Evolutionary conservation across 2,329 filamentous ascomycete genomes (phyloP).

Genomic region (Fusarium sp.): DNA sequence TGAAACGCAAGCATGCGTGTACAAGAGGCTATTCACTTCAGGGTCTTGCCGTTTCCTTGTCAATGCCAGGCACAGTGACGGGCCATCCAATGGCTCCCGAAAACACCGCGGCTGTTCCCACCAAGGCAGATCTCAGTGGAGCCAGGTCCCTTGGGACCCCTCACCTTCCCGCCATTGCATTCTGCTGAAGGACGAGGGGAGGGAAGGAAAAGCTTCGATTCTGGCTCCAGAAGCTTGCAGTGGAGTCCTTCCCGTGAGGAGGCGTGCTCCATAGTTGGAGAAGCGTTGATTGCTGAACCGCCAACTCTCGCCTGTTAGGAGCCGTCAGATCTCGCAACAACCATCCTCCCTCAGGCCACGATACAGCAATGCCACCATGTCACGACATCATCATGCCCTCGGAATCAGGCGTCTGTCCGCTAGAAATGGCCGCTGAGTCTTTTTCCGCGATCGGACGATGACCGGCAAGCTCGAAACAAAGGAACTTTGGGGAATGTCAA

Average conservation of each 20-base stretch:
- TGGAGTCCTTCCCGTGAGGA: constrained; percentile 51
- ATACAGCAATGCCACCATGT: constrained; percentile 1
- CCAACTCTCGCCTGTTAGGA: constrained; percentile 43
- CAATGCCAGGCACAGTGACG: constrained; percentile 39
- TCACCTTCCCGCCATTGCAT: constrained; percentile 50
- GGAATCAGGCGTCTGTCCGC: constrained; percentile 18
- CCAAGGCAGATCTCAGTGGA: constrained; percentile 50
- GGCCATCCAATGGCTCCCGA: constrained; percentile 49
- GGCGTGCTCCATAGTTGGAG: constrained; percentile 49
- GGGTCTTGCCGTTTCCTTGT: constrained; percentile 40
- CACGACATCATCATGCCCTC: constrained; percentile 9
- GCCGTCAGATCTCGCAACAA: constrained; percentile 28
- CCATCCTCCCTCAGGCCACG: constrained; percentile 22
- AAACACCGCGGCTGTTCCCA: constrained; percentile 47
- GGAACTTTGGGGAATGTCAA: constrained; percentile 35
- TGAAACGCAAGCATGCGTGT: constrained; percentile 38
- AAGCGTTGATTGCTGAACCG: constrained; percentile 46
- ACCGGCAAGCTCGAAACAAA: constrained; percentile 40
- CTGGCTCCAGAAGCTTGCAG: constrained; percentile 49
- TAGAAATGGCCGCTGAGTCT: constrained; percentile 23
- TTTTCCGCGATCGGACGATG: constrained; percentile 43
- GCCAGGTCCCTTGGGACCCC: constrained; percentile 47
- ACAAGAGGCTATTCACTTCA: constrained; percentile 28
- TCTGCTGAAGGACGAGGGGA: constrained; percentile 43
- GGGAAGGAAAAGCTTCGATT: constrained; percentile 50